phyloP scores from a whole-genome alignment of 2,329 filamentous ascomycete species.

The Fusarium nelsonii region DNA sequence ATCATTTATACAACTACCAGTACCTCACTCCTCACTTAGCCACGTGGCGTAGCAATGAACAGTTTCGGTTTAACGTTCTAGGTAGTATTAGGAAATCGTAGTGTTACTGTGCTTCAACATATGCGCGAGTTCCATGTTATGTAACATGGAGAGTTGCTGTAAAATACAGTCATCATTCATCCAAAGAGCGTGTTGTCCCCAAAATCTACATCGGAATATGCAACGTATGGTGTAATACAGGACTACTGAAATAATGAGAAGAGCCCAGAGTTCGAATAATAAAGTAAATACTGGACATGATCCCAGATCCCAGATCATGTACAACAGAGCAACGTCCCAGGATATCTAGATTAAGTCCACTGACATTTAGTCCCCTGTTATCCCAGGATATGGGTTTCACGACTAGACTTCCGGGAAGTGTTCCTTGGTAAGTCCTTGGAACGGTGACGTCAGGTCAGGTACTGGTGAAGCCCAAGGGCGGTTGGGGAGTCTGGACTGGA shows the following conservation, averaged over 20 bases:
- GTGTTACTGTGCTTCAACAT: neutral
- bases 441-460: constrained; percentile 35
- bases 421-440: constrained; percentile 21
- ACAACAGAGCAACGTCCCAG: neutral
- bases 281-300: neutral
- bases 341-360: constrained; percentile 6
- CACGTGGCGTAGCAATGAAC: neutral
- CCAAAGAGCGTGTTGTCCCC: neutral
- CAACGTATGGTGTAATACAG: neutral
- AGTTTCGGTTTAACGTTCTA: neutral
- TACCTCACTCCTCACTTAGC: neutral
- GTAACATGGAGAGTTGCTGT: neutral
- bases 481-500: neutral
- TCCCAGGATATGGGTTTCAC: constrained; percentile 21
- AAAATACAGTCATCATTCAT: neutral
- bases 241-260: neutral
- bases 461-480: constrained; percentile 10
- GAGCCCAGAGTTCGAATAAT: neutral
- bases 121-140: neutral
- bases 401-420: constrained; percentile 3
- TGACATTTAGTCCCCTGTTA: neutral
- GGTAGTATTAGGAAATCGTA: neutral
- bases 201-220: neutral
- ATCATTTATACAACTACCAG: neutral
- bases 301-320: neutral